Conservation (phyloP, 352 stramenopile genomes). For the Poterioochromonas sp. region DNA sequence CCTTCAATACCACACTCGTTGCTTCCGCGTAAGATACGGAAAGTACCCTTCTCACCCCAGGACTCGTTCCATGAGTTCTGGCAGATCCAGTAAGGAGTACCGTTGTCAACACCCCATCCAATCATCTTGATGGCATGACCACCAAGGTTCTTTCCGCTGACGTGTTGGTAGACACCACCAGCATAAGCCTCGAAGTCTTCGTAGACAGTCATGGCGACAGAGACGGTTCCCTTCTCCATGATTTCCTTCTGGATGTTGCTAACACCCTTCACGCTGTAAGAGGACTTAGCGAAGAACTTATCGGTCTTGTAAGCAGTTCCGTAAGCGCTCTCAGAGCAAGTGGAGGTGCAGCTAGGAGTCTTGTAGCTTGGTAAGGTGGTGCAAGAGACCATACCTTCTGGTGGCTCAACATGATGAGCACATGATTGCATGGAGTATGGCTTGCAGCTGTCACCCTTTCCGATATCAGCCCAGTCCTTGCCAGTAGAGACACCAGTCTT, state of each 20-base stretch:
- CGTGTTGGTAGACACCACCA: constrained; percentile 46
- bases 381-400: constrained; percentile 32
- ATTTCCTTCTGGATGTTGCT: constrained; percentile 48
- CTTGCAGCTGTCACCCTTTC: constrained; percentile 47
- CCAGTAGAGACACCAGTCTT: constrained; percentile 48
- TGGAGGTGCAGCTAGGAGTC: constrained; percentile 40
- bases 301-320: constrained; percentile 42
- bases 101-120: constrained; percentile 48
- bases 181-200: constrained; percentile 53
- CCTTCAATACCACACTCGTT: constrained; percentile 51
- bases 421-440: constrained; percentile 51
- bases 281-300: constrained; percentile 47
- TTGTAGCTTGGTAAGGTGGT: constrained; percentile 43
- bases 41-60: constrained; percentile 54
- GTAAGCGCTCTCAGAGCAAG: constrained; percentile 44
- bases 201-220: constrained; percentile 51
- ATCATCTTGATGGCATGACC: constrained; percentile 50
- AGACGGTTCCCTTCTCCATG: constrained; percentile 45
- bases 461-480: constrained; percentile 46
- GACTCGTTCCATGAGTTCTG: constrained; percentile 49
- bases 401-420: constrained; percentile 50
- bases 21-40: constrained; percentile 50
- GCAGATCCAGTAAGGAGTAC: constrained; percentile 47
- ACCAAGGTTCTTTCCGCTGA: constrained; percentile 43
- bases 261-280: constrained; percentile 43